Percentiles rank a stretch among this genome's conserved stretches.
Evolutionary conservation across 1,284 basidiomycete species (phyloP).

Genomic region (Trichosporon inkin): DNA sequence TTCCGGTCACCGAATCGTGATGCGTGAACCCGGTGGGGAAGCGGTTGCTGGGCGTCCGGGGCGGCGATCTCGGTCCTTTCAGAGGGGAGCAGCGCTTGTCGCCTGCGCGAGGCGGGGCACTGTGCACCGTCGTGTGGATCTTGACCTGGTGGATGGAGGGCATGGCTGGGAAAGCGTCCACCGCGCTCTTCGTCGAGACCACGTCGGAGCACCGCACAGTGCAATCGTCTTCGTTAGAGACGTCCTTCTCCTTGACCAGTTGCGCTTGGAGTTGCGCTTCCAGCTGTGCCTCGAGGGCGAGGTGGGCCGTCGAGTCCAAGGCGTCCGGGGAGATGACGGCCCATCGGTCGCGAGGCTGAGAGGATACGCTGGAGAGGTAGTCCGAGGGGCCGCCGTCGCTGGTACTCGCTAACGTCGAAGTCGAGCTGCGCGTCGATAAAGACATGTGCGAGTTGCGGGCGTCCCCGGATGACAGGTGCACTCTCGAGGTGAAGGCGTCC

Average conservation of each 20-base stretch:
- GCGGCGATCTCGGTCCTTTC: neutral
- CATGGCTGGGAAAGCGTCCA: neutral
- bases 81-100: neutral
- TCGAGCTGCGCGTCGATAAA: neutral
- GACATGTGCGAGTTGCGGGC: neutral
- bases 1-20: too few relatives aligned
- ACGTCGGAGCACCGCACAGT: neutral
- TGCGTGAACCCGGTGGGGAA: too few relatives aligned
- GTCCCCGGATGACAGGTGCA: neutral
- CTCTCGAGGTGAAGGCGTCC: conserved; percentile 5
- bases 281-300: neutral
- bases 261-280: neutral
- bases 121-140: neutral
- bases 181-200: neutral
- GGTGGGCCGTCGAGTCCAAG: neutral
- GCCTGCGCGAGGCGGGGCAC: too few relatives aligned
- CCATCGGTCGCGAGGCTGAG: neutral
- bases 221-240: neutral
- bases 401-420: neutral
- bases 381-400: neutral
- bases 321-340: neutral
- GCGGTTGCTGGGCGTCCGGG: neutral
- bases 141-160: neutral
- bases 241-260: neutral
- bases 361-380: neutral